Evolutionary conservation across 495 filamentous ascomycete genomes (phyloP).

Genomic region (Gamarada debralockiae): DNA sequence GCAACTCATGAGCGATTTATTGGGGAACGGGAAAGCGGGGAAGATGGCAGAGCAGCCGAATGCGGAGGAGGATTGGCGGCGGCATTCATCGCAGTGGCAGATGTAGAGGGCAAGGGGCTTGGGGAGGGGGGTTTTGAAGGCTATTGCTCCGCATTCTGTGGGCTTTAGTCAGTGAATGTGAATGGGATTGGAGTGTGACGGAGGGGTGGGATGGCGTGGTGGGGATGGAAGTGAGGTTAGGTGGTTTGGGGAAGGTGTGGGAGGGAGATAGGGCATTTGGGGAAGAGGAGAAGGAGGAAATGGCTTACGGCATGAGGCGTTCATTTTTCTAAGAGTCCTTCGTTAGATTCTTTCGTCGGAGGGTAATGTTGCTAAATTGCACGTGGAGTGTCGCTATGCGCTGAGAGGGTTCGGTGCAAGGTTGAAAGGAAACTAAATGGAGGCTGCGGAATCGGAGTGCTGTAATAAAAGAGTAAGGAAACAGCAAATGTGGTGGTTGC

Average conservation of each 20-base stretch:
- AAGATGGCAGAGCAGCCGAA: slow-evolving; percentile 67
- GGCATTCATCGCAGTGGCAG: slow-evolving; percentile 67
- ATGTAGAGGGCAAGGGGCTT: slow-evolving; percentile 58
- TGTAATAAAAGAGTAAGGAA: too few species aligned
- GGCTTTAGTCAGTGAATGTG: neutral
- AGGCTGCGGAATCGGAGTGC: too few species aligned
- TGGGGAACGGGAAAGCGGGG: slow-evolving; percentile 51
- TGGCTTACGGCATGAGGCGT: neutral
- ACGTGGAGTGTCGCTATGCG: too few species aligned
- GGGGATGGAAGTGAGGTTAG: neutral
- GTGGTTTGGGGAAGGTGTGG: neutral
- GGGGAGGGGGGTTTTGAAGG: slow-evolving; percentile 54
- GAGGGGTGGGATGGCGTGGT: neutral
- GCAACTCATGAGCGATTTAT: slow-evolving; percentile 31
- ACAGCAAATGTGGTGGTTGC: too few species aligned
- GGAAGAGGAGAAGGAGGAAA: neutral
- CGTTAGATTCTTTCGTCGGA: too few species aligned
- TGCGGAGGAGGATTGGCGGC: slow-evolving; percentile 61
- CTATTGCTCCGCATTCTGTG: slow-evolving; percentile 48
- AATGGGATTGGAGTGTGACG: too few species aligned
- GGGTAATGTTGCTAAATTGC: too few species aligned
- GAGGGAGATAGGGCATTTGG: neutral
- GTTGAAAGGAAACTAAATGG: too few species aligned
- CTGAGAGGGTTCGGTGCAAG: too few species aligned
- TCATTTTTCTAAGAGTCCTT: neutral